Evolutionary conservation across 169 alveolate species (phyloP).

Genomic region (Cryptosporidium baileyi): DNA sequence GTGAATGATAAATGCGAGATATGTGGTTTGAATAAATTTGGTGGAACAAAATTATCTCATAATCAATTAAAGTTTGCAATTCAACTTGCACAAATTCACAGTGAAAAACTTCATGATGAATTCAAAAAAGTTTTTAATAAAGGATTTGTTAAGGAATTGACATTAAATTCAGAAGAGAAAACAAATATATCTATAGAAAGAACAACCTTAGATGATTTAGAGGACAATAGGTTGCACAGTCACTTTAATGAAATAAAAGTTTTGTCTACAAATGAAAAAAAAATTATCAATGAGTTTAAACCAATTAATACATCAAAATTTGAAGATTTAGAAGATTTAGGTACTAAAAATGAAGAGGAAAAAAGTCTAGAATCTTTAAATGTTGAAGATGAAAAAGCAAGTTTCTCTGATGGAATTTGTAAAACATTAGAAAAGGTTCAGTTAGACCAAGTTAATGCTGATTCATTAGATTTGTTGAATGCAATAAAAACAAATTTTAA

Average conservation of each 20-base stretch:
- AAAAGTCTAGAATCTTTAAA: background rate
- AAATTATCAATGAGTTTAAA: background rate
- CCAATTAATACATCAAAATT: background rate
- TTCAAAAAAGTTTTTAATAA: background rate
- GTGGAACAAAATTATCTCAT: slow-evolving; percentile 19
- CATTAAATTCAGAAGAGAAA: background rate
- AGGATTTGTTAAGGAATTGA: background rate
- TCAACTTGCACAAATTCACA: slow-evolving; percentile 50
- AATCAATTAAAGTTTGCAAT: slow-evolving; percentile 43
- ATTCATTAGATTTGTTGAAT: background rate
- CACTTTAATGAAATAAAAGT: background rate
- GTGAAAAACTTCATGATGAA: slow-evolving; percentile 29
- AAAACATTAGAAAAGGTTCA: slow-evolving; percentile 54
- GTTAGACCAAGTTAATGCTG: background rate
- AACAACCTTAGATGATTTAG: background rate
- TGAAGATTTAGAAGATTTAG: background rate
- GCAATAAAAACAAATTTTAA: slow-evolving; percentile 38
- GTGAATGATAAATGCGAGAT: slow-evolving; percentile 24
- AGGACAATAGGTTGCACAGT: background rate
- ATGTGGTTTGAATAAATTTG: slow-evolving; percentile 40
- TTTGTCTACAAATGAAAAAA: background rate
- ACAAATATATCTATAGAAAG: background rate
- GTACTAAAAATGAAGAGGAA: background rate
- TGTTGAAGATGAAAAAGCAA: background rate
- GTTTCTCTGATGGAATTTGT: slow-evolving; percentile 29